phyloP scores from a whole-genome alignment of 305 asterid species.

The Ajuga reptans region DNA sequence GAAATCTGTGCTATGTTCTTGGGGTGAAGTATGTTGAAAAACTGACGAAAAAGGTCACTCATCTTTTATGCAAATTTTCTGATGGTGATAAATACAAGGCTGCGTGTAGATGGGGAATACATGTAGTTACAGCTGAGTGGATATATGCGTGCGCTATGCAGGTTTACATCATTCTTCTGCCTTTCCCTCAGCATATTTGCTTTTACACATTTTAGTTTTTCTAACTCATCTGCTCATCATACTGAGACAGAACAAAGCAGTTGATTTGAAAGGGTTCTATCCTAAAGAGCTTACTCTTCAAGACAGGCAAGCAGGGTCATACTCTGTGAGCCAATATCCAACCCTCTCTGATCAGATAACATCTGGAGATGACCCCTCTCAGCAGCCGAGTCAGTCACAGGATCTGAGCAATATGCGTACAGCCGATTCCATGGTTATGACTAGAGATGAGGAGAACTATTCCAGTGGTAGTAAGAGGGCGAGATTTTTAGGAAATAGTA shows the following conservation, averaged over 20 bases:
- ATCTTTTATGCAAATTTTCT: slow-evolving; percentile 68
- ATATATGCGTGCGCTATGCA: slow-evolving; percentile 67
- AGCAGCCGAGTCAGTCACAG: slow-evolving; percentile 41
- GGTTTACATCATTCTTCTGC: slow-evolving; percentile 36
- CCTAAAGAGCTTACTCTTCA: slow-evolving; percentile 64
- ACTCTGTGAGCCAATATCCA: slow-evolving; percentile 62
- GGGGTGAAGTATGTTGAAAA: slow-evolving; percentile 61
- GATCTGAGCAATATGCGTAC: slow-evolving; percentile 32
- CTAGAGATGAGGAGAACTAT: slow-evolving; percentile 27
- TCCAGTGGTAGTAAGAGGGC: slow-evolving; percentile 48
- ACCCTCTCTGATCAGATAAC: slow-evolving; percentile 47
- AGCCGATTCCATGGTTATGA: slow-evolving; percentile 26
- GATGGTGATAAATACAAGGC: slow-evolving; percentile 74
- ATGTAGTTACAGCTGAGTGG: slow-evolving; percentile 74
- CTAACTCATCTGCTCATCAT: slow-evolving; percentile 26
- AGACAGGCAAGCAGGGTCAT: slow-evolving; percentile 58
- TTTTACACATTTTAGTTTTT: slow-evolving; percentile 13
- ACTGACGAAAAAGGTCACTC: slow-evolving; percentile 63
- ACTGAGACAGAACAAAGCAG: slow-evolving; percentile 64
- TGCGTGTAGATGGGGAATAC: slow-evolving; percentile 74
- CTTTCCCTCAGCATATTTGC: slow-evolving; percentile 21
- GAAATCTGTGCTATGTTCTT: slow-evolving; percentile 77
- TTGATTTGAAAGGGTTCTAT: slow-evolving; percentile 50
- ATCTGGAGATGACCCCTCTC: slow-evolving; percentile 44
- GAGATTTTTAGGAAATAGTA: slow-evolving; percentile 35